Evolutionary conservation across 2,329 filamentous ascomycete species (phyloP), one percentile per base, ranked within the genome.

Genomic region (Thelonectria olida): DNA sequence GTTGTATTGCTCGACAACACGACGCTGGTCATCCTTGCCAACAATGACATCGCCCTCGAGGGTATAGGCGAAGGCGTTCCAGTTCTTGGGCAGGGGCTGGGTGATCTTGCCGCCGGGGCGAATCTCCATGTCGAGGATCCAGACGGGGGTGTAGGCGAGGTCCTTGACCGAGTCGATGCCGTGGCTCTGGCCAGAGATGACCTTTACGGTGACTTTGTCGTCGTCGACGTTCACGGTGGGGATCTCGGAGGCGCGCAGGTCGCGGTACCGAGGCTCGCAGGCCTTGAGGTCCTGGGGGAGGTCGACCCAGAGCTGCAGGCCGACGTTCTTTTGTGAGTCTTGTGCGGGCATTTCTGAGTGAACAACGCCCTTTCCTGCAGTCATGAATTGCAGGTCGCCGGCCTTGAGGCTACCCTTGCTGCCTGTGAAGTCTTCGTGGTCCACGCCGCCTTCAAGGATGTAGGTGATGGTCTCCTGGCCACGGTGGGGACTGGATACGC

Each of bases 361-460:
- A 77, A 97, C 91, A 71, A 98, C 96, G 41, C 95, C 95, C 19
- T 85, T 83, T 4, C 95, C 95, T 1, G 95, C 95, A 0, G 95
- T 97, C 96, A 98, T 98, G 84, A 98, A 98, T 75, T 98, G 95
- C 48, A 98, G 80, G 75, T 97, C 95, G n/a, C 95, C 95, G 0
- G 91, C 80, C 62, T 90, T 85, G 68, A 98, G 92, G 4, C 91
- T 96, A 59, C 95, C 96, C 50, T 85, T 85, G 80, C 96, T 90
- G 12, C 93, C 93, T 2, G 92, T 90, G 69, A 97, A 97, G 77
- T 97, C 93, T 80, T 97, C 93, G 74, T 97, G 93, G 79, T 97
- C 93, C 61, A 97, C 88, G 4, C 87, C 92, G 66, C 95, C 95
- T 13, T 85, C 80, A n/a, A 98, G 84, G 27, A 98, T 84, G 76